Percentiles rank a stretch among this genome's conserved stretches.
phyloP scores from a whole-genome alignment of 305 asterid genomes.

The Fraxinus ornus region DNA sequence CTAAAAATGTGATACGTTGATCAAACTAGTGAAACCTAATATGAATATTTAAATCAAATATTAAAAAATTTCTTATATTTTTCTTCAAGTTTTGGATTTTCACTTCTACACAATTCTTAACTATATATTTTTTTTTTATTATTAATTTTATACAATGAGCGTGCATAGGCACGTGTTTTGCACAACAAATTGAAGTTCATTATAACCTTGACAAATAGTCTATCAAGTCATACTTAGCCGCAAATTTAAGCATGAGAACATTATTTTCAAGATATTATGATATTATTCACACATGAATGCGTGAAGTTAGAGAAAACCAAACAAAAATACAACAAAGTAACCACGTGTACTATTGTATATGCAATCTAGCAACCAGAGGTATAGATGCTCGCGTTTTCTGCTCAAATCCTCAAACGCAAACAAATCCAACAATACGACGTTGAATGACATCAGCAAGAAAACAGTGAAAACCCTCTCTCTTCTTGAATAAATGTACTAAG shows the following conservation, averaged over 20 bases:
- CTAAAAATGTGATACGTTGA: neutral
- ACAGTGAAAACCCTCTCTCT: neutral
- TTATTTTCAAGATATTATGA: neutral
- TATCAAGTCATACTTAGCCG: neutral
- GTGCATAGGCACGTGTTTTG: neutral
- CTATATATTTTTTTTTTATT: neutral
- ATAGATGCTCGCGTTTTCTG: conserved; percentile 59
- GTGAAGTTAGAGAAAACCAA: neutral
- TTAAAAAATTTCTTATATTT: too few species aligned
- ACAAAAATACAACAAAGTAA: too few species aligned
- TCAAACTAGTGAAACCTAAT: neutral
- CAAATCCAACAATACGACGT: conserved; percentile 58
- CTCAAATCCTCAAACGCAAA: conserved; percentile 89
- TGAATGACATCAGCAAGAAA: conserved; percentile 11
- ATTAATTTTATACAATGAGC: too few species aligned
- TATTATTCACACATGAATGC: neutral
- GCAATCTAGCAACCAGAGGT: conserved; percentile 67
- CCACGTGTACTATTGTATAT: neutral
- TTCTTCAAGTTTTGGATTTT: too few species aligned
- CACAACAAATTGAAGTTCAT: neutral
- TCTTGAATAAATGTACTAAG: neutral
- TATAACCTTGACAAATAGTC: neutral
- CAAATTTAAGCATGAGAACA: neutral
- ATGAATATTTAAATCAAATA: too few species aligned
- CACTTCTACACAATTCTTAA: neutral